These are phyloP conservation scores for Hylodesmum podocarpum DNA, from an alignment of 306 rosid genomes.

Conservation along the genomic window DNA sequence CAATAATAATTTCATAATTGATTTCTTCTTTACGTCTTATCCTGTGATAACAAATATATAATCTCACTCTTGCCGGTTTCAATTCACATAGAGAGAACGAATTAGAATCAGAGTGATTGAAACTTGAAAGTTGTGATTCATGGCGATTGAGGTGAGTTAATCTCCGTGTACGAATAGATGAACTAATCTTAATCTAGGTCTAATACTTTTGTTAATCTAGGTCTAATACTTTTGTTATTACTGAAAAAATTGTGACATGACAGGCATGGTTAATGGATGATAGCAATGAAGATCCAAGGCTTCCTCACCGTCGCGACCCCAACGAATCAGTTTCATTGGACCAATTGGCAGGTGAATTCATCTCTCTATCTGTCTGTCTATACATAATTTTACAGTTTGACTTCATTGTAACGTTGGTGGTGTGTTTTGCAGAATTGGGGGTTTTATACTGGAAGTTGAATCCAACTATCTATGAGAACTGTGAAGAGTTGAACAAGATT, in stretches of 20 bases:
- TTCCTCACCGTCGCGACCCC: conserved; percentile 67
- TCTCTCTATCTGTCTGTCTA: not conserved
- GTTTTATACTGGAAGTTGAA: conserved; percentile 45
- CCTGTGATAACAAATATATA: not conserved
- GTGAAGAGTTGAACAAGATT: conserved; percentile 60
- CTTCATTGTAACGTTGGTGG: not conserved
- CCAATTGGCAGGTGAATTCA: conserved; percentile 53
- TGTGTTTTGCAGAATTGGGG: conserved; percentile 37
- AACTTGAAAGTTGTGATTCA: conserved; percentile 11
- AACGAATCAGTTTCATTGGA: conserved; percentile 51
- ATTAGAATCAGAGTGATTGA: not conserved
- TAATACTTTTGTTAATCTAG: not conserved
- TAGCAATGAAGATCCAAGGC: conserved; percentile 65
- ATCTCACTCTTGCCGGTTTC: not conserved
- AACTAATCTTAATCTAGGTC: not conserved
- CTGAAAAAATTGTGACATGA: conserved; percentile 10
- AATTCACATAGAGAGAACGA: not conserved
- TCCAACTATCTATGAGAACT: conserved; percentile 52
- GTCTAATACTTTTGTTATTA: not conserved
- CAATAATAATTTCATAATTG: conserved; percentile 11
- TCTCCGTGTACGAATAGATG: not conserved
- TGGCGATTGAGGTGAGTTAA: conserved; percentile 67
- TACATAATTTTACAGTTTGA: not conserved
- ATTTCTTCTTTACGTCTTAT: not conserved
- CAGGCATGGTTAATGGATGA: conserved; percentile 94